Percentiles rank a stretch among this genome's conserved stretches.
These are phyloP conservation scores for Eutrema salsugineum DNA, from an alignment of 441 rosid genomes.

Conservation along the genomic window DNA sequence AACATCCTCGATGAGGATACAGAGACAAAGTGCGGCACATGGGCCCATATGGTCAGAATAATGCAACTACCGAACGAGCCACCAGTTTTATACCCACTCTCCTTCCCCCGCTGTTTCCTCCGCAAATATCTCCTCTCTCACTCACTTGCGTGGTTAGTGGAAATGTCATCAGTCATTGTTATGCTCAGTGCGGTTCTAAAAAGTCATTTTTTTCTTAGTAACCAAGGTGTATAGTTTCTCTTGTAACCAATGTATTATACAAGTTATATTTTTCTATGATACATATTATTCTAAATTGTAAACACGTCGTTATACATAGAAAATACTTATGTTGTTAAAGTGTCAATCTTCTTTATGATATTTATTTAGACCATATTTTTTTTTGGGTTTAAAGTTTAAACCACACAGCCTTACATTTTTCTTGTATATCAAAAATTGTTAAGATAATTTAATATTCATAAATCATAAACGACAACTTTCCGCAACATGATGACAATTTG, in stretches of 20 bases:
- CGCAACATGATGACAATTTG: slow-evolving; percentile 14
- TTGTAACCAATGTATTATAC: no score
- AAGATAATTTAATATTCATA: not conserved
- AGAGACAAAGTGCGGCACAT: slow-evolving; percentile 8
- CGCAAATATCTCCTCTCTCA: slow-evolving; percentile 29
- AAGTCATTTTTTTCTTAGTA: not conserved
- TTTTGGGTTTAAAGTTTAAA: not conserved
- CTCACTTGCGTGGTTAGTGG: not conserved
- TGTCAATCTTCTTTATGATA: not conserved
- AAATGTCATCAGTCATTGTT: not conserved
- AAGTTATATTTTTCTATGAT: not conserved
- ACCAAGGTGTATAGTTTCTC: no score
- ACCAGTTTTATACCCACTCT: slow-evolving; percentile 18
- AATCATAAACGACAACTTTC: slow-evolving; percentile 6
- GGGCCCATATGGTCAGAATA: slow-evolving; percentile 28
- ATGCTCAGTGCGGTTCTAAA: not conserved
- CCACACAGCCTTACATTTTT: not conserved
- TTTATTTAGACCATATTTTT: no score
- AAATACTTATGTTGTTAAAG: no score
- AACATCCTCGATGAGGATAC: not conserved
- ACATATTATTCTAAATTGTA: no score
- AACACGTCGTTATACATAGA: not conserved
- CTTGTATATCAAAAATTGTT: not conserved
- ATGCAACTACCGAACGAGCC: slow-evolving; percentile 24
- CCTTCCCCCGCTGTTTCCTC: slow-evolving; percentile 10